Percentiles rank a stretch among this genome's conserved stretches.
Evolutionary conservation across 1,284 basidiomycete species (phyloP).

Genomic region (Trametes versicolor): DNA sequence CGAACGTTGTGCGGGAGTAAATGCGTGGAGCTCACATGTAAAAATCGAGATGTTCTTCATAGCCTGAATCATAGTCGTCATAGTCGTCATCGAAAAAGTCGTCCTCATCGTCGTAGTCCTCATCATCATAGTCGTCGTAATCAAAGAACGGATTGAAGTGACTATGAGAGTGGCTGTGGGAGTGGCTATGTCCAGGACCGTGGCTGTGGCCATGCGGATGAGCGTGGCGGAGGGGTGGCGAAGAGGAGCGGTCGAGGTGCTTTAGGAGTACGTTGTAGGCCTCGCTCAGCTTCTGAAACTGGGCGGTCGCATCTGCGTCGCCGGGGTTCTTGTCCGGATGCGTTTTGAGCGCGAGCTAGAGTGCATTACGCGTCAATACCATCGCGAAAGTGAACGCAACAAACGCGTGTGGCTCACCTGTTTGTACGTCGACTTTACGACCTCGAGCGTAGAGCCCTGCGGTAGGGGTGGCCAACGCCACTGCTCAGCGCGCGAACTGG

Average conservation of each 20-base stretch:
- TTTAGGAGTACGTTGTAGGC: constrained; percentile 71
- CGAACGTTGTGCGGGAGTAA: not conserved
- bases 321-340: constrained; percentile 81
- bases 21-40: constrained; percentile 49
- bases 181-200: constrained; percentile 23
- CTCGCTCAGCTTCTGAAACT: constrained; percentile 74
- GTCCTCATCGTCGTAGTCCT: constrained; percentile 45
- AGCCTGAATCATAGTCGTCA: constrained; percentile 35
- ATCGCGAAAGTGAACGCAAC: not conserved
- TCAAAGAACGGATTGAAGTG: constrained; percentile 37
- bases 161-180: constrained; percentile 8
- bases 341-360: constrained; percentile 67
- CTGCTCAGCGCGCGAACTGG: not conserved
- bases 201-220: constrained; percentile 23
- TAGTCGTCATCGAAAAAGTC: constrained; percentile 47
- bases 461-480: constrained; percentile 18
- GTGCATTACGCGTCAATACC: constrained; percentile 6
- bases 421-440: constrained; percentile 73
- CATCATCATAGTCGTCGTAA: constrained; percentile 43
- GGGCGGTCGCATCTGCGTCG: constrained; percentile 67
- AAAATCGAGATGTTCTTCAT: constrained; percentile 49
- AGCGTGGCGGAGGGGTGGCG: constrained; percentile 37
- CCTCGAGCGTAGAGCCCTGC: constrained; percentile 69
- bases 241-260: constrained; percentile 55
- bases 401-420: constrained; percentile 52